phyloP scores from a whole-genome alignment of 1,284 basidiomycete species.

The Rhodotorula sp. region DNA sequence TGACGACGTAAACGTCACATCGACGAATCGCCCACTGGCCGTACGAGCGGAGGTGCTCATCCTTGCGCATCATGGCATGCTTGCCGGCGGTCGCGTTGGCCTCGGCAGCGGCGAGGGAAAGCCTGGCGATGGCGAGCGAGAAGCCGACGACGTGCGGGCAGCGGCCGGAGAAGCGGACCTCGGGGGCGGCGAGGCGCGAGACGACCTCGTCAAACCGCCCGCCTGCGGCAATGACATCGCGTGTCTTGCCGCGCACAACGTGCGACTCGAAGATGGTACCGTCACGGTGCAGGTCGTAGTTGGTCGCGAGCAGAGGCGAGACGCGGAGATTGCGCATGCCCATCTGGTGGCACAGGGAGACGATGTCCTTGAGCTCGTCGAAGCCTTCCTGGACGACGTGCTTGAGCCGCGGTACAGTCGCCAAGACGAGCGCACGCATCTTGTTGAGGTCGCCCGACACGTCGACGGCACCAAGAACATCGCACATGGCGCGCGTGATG shows the following conservation, averaged over 20 bases:
- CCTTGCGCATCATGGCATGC: slow-evolving; percentile 48
- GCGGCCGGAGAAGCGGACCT: slow-evolving; percentile 38
- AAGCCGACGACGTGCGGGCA: slow-evolving; percentile 57
- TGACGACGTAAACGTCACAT: slow-evolving; percentile 60
- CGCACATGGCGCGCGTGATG: slow-evolving; percentile 36
- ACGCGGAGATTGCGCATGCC: slow-evolving; percentile 56
- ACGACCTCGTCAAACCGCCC: slow-evolving; percentile 58
- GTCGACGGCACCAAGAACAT: slow-evolving; percentile 34
- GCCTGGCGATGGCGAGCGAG: slow-evolving; percentile 57
- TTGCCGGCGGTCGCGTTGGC: slow-evolving; percentile 51
- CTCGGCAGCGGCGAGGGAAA: slow-evolving; percentile 54
- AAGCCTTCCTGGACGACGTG: slow-evolving; percentile 38
- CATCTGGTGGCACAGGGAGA: slow-evolving; percentile 52
- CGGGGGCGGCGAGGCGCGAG: slow-evolving; percentile 55
- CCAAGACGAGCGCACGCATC: slow-evolving; percentile 23
- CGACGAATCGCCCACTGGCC: slow-evolving; percentile 55
- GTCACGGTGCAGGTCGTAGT: slow-evolving; percentile 55
- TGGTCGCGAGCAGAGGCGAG: slow-evolving; percentile 53
- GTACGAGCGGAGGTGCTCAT: slow-evolving; percentile 54
- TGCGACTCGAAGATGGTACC: slow-evolving; percentile 59
- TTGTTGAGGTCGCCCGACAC: slow-evolving; percentile 28
- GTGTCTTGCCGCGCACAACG: slow-evolving; percentile 51
- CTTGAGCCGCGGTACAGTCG: slow-evolving; percentile 22
- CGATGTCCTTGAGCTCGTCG: slow-evolving; percentile 48
- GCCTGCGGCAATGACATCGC: slow-evolving; percentile 56